Evolutionary conservation across 495 filamentous ascomycete genomes (phyloP), one percentile per base, ranked within the genome.

Genomic region (Echria macrotheca): DNA sequence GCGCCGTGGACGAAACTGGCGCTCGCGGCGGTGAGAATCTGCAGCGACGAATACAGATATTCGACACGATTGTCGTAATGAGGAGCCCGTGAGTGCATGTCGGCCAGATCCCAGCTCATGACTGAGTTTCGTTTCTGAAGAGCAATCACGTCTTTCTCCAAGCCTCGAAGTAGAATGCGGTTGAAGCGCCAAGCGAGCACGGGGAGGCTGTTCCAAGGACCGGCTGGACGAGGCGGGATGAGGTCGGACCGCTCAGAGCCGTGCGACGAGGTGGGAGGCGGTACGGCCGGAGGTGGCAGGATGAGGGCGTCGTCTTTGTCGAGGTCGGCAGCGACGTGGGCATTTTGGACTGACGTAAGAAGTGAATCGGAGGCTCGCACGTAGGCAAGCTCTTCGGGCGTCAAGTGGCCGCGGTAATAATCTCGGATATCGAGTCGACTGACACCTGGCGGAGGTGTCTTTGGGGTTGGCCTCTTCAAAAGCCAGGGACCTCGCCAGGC

Each of bases 61-160:
- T 33, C 37, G 26, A 50, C 7, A 18, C 8, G 47, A 38, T 22
- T 50, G 18, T 33, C 40, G 25, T 50, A 50, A 38, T 25, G 40
- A 15, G 17, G 2, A 23, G 41, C 22, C 10, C 19, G 21, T 10
- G 19, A 3, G 41, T 44, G 41, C 19, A 44, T 39, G 4, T 39
- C 36, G 36, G 36, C 36, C 1, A 39, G 36, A 18, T 39, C 36
- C 36, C 36, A 39, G 2, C 36, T n/a, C 12, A 39, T 11, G 2
- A 39, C 36, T 11, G 36, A n/a, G 36, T n/a, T 14, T 1, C 17
- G 36, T 18, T 39, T 39, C 36, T 39, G 36, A 1, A 39, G 17
- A 8, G 36, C 1, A 17, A 25, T 44, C 8, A 44, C 25, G 41
- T 25, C 41, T n/a, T 44, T 24, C 25, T 26, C 19, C 6, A 44